Conservation (phyloP, 2,329 filamentous ascomycete genomes). For the Fusarium lyarnte region DNA sequence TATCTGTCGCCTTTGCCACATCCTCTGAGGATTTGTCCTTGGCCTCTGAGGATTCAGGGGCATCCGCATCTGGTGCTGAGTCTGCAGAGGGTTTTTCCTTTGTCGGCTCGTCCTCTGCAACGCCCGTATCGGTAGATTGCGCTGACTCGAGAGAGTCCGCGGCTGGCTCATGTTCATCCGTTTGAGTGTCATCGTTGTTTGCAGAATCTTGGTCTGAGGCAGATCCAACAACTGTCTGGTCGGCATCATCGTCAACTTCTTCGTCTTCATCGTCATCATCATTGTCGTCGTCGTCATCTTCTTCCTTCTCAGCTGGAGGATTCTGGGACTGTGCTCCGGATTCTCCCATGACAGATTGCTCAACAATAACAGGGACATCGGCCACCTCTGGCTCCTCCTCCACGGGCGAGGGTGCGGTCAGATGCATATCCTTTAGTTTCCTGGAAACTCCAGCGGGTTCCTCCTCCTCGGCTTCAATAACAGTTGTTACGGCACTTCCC, state of each 20-base stretch:
- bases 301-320: constrained; percentile 11
- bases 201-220: constrained; percentile 31
- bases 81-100: constrained; percentile 3
- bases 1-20: not conserved
- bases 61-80: not conserved
- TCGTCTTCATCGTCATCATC: constrained; percentile 5
- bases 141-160: constrained; percentile 29
- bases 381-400: constrained; percentile 60
- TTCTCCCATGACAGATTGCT: constrained; percentile 45
- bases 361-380: constrained; percentile 55
- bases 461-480: constrained; percentile 85
- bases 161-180: constrained; percentile 2
- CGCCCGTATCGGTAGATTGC: constrained; percentile 29
- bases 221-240: constrained; percentile 40
- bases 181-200: constrained; percentile 6
- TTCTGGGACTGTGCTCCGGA: constrained; percentile 6
- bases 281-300: constrained; percentile 11
- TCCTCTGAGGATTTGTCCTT: constrained; percentile 17
- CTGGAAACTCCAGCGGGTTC: constrained; percentile 60
- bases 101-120: constrained; percentile 11
- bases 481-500: constrained; percentile 80
- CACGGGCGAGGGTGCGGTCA: constrained; percentile 65
- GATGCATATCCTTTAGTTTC: constrained; percentile 58
- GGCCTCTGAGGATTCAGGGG: constrained; percentile 5
- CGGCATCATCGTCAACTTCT: constrained; percentile 27